Evolutionary conservation across 148 eudicot genomes (phyloP).

Genomic region (Suaeda aralocaspica): DNA sequence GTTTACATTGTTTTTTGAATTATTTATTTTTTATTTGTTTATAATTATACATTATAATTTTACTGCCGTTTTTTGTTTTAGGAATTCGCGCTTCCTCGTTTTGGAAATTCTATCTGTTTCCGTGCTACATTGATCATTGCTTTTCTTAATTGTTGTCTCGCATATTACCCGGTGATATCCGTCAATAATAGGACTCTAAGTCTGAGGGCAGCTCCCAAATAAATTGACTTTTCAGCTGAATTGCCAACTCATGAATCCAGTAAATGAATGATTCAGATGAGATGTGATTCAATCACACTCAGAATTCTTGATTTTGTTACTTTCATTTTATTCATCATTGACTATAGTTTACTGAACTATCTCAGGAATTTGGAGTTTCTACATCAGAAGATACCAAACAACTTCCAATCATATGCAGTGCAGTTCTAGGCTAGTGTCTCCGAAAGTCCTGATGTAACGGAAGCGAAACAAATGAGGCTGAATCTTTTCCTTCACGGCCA

Average conservation of each 20-base stretch:
- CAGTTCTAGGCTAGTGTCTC: conserved; percentile 32
- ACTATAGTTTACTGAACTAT: conserved; percentile 11
- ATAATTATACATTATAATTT: too few relatives aligned
- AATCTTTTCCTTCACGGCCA: conserved; percentile 36
- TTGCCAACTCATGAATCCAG: conserved; percentile 29
- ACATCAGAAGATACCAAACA: conserved; percentile 37
- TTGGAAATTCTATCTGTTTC: too few relatives aligned
- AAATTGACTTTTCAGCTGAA: conserved; percentile 39
- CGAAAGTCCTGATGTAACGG: conserved; percentile 32
- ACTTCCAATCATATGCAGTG: conserved; percentile 36
- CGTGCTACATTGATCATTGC: too few relatives aligned
- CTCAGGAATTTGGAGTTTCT: conserved; percentile 44
- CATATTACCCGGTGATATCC: too few relatives aligned
- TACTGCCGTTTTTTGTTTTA: too few relatives aligned
- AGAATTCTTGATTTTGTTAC: neutral
- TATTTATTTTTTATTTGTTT: too few relatives aligned
- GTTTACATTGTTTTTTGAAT: too few relatives aligned
- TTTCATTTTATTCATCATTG: conserved; percentile 4
- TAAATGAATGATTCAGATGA: conserved; percentile 39
- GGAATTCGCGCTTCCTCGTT: too few relatives aligned
- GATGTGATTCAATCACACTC: conserved; percentile 37
- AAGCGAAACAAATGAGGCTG: conserved; percentile 32
- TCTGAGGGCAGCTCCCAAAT: conserved; percentile 40
- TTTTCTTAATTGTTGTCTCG: too few relatives aligned
- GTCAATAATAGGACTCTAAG: conserved; percentile 38